Conservation (phyloP, 345 rosid species). For the Melaleuca quinquenervia region DNA sequence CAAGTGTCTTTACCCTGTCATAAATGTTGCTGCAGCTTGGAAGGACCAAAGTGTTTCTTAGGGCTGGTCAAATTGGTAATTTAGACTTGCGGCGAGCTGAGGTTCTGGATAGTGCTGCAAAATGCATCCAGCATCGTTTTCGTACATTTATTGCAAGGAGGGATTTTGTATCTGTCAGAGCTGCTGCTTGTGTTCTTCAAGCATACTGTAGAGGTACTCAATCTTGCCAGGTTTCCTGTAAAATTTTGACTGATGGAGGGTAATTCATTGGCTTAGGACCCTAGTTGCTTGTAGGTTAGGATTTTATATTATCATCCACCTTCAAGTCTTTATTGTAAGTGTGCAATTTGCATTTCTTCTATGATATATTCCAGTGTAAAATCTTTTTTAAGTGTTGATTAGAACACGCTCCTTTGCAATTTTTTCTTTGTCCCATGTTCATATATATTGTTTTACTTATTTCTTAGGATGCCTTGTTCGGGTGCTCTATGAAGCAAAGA, state of each 20-base stretch:
- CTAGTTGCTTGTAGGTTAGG: not conserved
- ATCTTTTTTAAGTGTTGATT: not conserved
- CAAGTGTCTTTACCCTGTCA: not conserved
- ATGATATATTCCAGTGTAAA: not conserved
- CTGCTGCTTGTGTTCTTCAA: slow-evolving; percentile 64
- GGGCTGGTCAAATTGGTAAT: slow-evolving; percentile 95
- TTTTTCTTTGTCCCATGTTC: not conserved
- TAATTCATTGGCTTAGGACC: not conserved
- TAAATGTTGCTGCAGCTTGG: slow-evolving; percentile 50
- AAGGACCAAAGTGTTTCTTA: slow-evolving; percentile 85
- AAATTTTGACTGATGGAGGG: not conserved
- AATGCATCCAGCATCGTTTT: slow-evolving; percentile 53
- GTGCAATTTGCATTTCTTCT: not conserved
- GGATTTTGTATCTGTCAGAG: slow-evolving; percentile 36
- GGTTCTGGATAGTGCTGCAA: slow-evolving; percentile 80
- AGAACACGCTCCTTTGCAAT: not conserved
- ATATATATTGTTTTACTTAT: not conserved
- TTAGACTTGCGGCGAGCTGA: slow-evolving; percentile 77
- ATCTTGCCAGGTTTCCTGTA: not conserved
- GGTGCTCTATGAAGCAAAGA: slow-evolving; percentile 41
- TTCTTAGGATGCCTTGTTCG: slow-evolving; percentile 73
- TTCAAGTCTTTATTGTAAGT: not conserved
- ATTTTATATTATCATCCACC: not conserved
- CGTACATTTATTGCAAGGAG: slow-evolving; percentile 50
- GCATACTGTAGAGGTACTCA: slow-evolving; percentile 74